phyloP scores from a whole-genome alignment of 2,329 filamentous ascomycete species.

The Claviceps lovelessii region DNA sequence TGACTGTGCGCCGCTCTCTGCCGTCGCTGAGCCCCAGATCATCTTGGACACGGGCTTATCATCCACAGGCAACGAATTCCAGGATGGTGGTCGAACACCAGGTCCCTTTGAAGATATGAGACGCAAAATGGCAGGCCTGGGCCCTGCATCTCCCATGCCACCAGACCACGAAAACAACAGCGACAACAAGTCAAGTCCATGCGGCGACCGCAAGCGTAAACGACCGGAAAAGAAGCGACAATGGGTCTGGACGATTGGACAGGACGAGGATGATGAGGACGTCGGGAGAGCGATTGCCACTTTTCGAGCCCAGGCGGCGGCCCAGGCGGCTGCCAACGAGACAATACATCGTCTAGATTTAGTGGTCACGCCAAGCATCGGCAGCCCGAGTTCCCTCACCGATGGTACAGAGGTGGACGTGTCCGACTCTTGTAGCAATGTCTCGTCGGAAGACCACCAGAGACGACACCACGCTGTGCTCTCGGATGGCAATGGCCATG shows the following conservation, averaged over 20 bases:
- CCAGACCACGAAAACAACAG: slow-evolving; percentile 10
- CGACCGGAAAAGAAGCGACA: slow-evolving; percentile 45
- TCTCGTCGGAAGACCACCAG: slow-evolving; percentile 23
- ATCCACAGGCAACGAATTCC: slow-evolving; percentile 39
- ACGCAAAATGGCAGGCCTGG: slow-evolving; percentile 37
- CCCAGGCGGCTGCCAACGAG: slow-evolving; percentile 10
- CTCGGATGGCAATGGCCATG: slow-evolving; percentile 20
- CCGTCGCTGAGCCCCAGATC: slow-evolving; percentile 21
- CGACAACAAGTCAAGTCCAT: slow-evolving; percentile 17
- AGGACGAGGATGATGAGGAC: slow-evolving; percentile 32
- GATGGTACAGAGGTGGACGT: slow-evolving; percentile 30
- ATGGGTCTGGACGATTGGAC: slow-evolving; percentile 53
- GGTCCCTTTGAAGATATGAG: slow-evolving; percentile 51
- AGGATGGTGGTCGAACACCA: slow-evolving; percentile 47
- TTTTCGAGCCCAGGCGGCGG: slow-evolving; percentile 17
- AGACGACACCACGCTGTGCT: not conserved
- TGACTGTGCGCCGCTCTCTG: slow-evolving; percentile 10
- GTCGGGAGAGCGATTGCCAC: slow-evolving; percentile 30
- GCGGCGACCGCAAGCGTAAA: slow-evolving; percentile 38
- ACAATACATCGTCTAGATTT: slow-evolving; percentile 15
- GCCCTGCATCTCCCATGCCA: slow-evolving; percentile 25
- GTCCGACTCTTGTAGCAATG: slow-evolving; percentile 31
- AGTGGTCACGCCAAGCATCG: slow-evolving; percentile 27
- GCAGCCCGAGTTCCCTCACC: slow-evolving; percentile 20
- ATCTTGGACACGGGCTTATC: slow-evolving; percentile 35